phyloP scores from a whole-genome alignment of 768 basidiomycete genomes.

The Strobilomyces confusus region DNA sequence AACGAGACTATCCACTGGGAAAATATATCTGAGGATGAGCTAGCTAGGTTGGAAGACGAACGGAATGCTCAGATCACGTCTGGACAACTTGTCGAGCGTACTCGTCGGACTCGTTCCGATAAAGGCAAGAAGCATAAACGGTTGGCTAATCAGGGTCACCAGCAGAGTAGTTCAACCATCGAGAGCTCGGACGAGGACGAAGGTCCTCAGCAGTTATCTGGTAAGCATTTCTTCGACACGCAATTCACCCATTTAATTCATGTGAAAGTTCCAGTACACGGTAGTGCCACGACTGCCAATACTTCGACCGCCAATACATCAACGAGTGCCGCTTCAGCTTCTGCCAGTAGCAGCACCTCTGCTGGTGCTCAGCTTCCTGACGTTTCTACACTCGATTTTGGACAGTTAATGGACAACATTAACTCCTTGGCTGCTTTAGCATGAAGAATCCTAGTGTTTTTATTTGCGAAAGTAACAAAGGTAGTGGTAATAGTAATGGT shows the following conservation, averaged over 20 bases:
- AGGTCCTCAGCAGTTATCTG: too few relatives aligned
- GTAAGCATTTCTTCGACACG: neutral
- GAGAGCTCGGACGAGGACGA: neutral
- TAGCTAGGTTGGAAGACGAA: neutral
- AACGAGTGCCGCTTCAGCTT: neutral
- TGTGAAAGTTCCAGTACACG: neutral
- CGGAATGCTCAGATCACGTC: neutral
- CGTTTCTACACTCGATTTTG: neutral
- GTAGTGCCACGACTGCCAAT: neutral
- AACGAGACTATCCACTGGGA: neutral
- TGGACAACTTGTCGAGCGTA: neutral
- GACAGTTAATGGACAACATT: neutral
- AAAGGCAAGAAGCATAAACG: neutral
- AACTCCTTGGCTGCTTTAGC: neutral
- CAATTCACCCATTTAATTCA: neutral
- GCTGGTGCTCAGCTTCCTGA: neutral
- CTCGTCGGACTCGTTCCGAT: neutral
- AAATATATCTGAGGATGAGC: neutral
- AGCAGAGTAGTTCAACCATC: too few relatives aligned
- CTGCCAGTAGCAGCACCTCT: neutral
- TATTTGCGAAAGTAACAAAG: too few relatives aligned
- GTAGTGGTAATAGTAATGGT: too few relatives aligned
- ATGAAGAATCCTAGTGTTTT: neutral
- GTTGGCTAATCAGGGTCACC: neutral
- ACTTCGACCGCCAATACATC: neutral